Base-by-base conservation (phyloP, 2,329 filamentous ascomycete species). In the Fusarium haematococcum region DNA sequence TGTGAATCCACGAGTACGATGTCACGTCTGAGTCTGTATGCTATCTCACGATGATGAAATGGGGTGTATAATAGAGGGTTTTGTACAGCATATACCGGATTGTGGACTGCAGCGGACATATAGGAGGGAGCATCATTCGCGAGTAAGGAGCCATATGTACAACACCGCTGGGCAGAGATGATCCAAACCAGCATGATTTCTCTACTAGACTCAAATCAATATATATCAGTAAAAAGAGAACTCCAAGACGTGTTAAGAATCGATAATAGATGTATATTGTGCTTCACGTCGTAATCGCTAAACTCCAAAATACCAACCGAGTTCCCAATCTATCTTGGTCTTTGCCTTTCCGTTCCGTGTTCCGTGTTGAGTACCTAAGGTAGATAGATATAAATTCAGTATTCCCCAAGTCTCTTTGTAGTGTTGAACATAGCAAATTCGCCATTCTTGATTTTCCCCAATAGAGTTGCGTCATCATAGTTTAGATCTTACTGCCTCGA, bases 401-500 rank as follows among this genome's bases (percentile, higher is more conserved):
- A 52, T 32, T 30, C 6, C 48, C 25, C 16, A n/a, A 30, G 18
- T 52, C 20, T 52, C 25, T 50, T 62, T 62, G 9, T 32, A 8
- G 41, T 33, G 52, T 23, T 43, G 56, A 32, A 23, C 32, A 20
- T 41, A 56, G 35, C 27, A 60, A 56, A 37, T 52, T 48, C 45
- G 18, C 58, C 61, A 3, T 60, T 5, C 18, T n/a, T 23, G 25
- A 27, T 30, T 52, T 63, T 23, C 5, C 32, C 32, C 23, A 11
- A 20, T 39, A 35, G 35, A 35, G 35, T 39, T 18, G 50, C 4
- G 2, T 5, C 41, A 39, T 73, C 58, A 91, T 23, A 98, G 85
- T 84, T 95, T 97, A 57, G 95, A 98, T 79, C 94, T 90, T 52
- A 99, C 94, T 4, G 93, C 96, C 84, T 98, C 97, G 23, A 99